Evolutionary conservation across 2,329 filamentous ascomycete species (phyloP).

Genomic region (Aspergillus tamarii): DNA sequence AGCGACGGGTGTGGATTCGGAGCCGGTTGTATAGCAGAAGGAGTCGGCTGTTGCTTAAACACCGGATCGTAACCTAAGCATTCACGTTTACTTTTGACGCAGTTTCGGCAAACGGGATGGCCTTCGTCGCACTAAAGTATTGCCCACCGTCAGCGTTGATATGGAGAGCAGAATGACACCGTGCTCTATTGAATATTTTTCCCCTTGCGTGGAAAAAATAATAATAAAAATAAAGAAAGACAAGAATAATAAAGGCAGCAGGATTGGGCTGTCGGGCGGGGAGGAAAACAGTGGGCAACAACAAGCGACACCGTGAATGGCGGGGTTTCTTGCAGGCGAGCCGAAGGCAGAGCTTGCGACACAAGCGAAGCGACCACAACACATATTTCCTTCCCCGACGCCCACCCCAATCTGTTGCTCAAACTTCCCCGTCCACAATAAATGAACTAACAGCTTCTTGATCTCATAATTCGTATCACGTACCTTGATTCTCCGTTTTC

Average conservation of each 20-base stretch:
- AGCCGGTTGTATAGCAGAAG: constrained; percentile 69
- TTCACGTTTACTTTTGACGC: constrained; percentile 69
- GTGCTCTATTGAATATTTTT: constrained; percentile 23
- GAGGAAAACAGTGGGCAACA: constrained; percentile 18
- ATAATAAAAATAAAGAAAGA: constrained; percentile 18
- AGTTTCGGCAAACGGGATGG: constrained; percentile 81
- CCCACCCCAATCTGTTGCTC: constrained; percentile 10
- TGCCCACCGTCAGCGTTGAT: constrained; percentile 9
- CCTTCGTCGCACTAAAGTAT: constrained; percentile 86
- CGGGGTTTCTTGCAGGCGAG: constrained; percentile 24
- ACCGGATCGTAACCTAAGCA: constrained; percentile 70
- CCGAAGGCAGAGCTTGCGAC: constrained; percentile 21
- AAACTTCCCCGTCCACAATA: constrained; percentile 3
- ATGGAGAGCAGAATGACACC: constrained; percentile 13
- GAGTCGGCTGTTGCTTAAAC: constrained; percentile 70
- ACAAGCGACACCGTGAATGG: constrained; percentile 27
- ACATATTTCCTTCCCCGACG: constrained; percentile 12
- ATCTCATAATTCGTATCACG: constrained; percentile 31
- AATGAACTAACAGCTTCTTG: not conserved
- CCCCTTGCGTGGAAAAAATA: constrained; percentile 3
- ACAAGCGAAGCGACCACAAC: constrained; percentile 28
- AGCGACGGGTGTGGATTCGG: constrained; percentile 48
- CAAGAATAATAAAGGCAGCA: constrained; percentile 19
- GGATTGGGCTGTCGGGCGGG: not conserved
- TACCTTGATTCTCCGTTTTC: constrained; percentile 74